phyloP scores from a whole-genome alignment of 2,329 filamentous ascomycete genomes.

The Pseudogymnoascus sp. region DNA sequence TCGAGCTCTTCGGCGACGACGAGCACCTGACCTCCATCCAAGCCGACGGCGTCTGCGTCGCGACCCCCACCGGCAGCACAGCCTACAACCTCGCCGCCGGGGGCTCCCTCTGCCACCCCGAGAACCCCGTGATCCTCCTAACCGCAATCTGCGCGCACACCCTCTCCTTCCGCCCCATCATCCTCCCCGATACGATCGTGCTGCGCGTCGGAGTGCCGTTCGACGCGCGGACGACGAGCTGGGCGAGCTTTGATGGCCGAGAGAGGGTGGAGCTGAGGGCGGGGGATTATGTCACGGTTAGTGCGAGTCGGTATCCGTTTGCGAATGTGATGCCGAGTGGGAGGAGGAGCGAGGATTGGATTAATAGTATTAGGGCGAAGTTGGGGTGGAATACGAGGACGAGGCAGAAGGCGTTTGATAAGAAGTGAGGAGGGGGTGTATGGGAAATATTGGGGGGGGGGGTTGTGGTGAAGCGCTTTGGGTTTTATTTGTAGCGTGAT shows the following conservation, averaged over 20 bases:
- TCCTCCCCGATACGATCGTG: conserved; percentile 92
- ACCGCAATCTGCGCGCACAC: conserved; percentile 94
- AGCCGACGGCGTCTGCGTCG: conserved; percentile 87
- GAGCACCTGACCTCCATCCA: conserved; percentile 87
- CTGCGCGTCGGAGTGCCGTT: conserved; percentile 91
- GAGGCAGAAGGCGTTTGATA: conserved; percentile 56
- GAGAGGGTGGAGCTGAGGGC: conserved; percentile 73
- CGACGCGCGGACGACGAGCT: conserved; percentile 77
- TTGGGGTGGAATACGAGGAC: conserved; percentile 74
- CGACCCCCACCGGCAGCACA: conserved; percentile 88
- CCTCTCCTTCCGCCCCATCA: conserved; percentile 90
- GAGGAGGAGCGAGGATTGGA: conserved; percentile 66
- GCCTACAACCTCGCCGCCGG: conserved; percentile 94
- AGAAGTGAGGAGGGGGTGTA: conserved; percentile 22
- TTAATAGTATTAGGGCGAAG: conserved; percentile 71
- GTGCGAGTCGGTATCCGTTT: conserved; percentile 72
- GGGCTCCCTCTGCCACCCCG: conserved; percentile 89
- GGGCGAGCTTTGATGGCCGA: conserved; percentile 96
- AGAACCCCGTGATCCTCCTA: conserved; percentile 91
- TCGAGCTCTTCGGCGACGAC: conserved; percentile 88
- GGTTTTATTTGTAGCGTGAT: background rate
- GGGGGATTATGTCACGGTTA: conserved; percentile 79
- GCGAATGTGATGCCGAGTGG: conserved; percentile 65
- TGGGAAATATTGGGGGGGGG: background rate
- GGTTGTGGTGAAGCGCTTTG: background rate